phyloP scores from a whole-genome alignment of 768 basidiomycete species.

The Calocybe cyanea region DNA sequence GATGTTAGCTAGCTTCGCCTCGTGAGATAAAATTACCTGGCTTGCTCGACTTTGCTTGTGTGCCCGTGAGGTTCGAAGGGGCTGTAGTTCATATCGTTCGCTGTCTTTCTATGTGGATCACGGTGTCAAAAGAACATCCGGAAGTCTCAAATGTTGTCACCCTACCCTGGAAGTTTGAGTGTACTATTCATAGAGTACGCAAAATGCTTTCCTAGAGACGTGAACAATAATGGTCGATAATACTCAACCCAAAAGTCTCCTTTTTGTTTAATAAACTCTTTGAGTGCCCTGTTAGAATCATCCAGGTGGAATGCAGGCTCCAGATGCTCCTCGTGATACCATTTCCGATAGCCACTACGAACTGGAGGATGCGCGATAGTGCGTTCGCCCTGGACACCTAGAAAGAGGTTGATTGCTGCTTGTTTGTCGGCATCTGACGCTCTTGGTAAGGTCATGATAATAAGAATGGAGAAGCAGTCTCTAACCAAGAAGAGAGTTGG shows the following conservation, averaged over 20 bases:
- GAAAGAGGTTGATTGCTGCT: slow-evolving; percentile 94
- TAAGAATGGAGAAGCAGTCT: background rate
- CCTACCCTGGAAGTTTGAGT: slow-evolving; percentile 75
- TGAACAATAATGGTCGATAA: slow-evolving; percentile 82
- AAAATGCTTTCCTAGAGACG: slow-evolving; percentile 83
- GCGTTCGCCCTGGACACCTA: slow-evolving; percentile 68
- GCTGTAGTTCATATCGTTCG: slow-evolving; percentile 63
- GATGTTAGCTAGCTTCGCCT: background rate
- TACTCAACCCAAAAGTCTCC: slow-evolving; percentile 89
- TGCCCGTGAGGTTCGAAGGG: slow-evolving; percentile 68
- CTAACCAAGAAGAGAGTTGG: slow-evolving; percentile 85
- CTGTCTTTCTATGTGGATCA: slow-evolving; percentile 57
- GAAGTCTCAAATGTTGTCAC: slow-evolving; percentile 18
- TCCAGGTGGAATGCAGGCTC: slow-evolving; percentile 62
- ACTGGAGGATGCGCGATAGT: slow-evolving; percentile 44
- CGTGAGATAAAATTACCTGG: slow-evolving; percentile 22
- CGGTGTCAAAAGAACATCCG: too few species aligned
- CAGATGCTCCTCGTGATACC: slow-evolving; percentile 77
- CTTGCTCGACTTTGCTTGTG: slow-evolving; percentile 27
- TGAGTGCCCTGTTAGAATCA: slow-evolving; percentile 60
- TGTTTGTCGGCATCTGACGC: slow-evolving; percentile 91
- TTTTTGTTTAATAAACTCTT: slow-evolving; percentile 52
- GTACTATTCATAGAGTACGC: slow-evolving; percentile 93
- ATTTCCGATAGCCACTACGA: slow-evolving; percentile 75
- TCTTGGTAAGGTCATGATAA: slow-evolving; percentile 2